These are phyloP conservation scores for Pseudonitzschia delicatissima DNA, from an alignment of 108 stramenopile genomes.

Conservation along the genomic window DNA sequence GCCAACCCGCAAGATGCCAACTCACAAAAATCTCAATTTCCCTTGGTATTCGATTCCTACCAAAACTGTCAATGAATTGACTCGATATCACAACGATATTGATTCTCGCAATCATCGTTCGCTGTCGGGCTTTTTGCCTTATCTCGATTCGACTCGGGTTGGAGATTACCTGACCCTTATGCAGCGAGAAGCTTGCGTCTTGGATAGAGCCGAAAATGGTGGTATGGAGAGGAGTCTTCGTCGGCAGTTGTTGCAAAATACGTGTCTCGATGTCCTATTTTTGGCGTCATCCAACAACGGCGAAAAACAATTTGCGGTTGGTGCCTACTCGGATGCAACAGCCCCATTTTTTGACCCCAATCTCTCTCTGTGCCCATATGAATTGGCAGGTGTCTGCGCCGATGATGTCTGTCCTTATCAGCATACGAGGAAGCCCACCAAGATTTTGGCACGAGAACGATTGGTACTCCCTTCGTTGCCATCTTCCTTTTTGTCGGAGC, in stretches of 20 bases:
- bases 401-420: constrained; percentile 68
- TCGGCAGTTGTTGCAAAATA: constrained; percentile 25
- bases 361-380: constrained; percentile 65
- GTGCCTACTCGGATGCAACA: not conserved
- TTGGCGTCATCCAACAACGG: not conserved
- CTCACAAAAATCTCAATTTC: not conserved
- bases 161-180: constrained; percentile 5
- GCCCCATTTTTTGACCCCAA: constrained; percentile 66
- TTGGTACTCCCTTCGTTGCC: constrained; percentile 27
- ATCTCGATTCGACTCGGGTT: constrained; percentile 1
- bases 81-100: not conserved
- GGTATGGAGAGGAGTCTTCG: not conserved
- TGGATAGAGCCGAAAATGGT: constrained; percentile 6
- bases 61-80: not conserved
- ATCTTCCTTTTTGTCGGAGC: not conserved
- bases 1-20: too few relatives aligned
- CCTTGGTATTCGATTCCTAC: not conserved
- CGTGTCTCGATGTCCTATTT: constrained; percentile 21
- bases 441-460: constrained; percentile 15
- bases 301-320: not conserved
- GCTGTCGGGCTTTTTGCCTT: constrained; percentile 3
- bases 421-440: constrained; percentile 29
- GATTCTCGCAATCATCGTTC: not conserved
- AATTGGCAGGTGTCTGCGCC: constrained; percentile 65
- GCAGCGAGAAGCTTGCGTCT: constrained; percentile 23